Percentiles rank a stretch among this genome's conserved stretches.
phyloP scores from a whole-genome alignment of 2,329 filamentous ascomycete species.

The Metarhizium humberi region DNA sequence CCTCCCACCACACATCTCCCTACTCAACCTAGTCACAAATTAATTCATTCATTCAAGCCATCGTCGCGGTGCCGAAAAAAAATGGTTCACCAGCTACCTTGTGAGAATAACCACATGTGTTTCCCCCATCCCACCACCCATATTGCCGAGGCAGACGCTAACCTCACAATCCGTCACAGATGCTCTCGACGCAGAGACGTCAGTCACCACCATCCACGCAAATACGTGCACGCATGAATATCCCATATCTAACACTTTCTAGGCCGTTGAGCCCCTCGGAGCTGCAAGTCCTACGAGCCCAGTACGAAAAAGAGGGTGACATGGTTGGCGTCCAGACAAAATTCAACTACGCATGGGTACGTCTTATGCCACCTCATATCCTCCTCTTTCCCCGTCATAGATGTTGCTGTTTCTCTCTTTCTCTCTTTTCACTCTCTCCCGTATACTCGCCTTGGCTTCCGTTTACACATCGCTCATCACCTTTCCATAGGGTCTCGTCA shows the following conservation, averaged over 20 bases:
- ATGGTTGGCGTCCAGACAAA: conserved; percentile 97
- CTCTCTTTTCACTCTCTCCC: too few relatives aligned
- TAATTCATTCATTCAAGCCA: not conserved
- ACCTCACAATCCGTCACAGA: conserved; percentile 41
- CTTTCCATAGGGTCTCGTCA: conserved; percentile 71
- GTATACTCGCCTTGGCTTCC: not conserved
- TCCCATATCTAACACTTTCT: not conserved
- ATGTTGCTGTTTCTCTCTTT: too few relatives aligned
- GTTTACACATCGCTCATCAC: not conserved
- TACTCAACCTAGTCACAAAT: too few relatives aligned
- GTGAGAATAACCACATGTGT: conserved; percentile 21
- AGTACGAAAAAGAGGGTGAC: conserved; percentile 96
- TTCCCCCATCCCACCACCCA: not conserved
- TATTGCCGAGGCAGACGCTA: not conserved
- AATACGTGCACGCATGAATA: not conserved
- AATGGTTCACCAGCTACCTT: conserved; percentile 40
- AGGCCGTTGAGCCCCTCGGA: conserved; percentile 87
- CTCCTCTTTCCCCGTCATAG: not conserved
- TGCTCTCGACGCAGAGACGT: conserved; percentile 96
- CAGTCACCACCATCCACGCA: conserved; percentile 17
- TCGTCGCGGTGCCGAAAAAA: conserved; percentile 10
- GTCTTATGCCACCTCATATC: conserved; percentile 11
- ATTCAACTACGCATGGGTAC: conserved; percentile 98
- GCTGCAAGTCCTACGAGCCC: conserved; percentile 81
- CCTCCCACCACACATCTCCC: too few relatives aligned